phyloP scores from a whole-genome alignment of 352 stramenopile genomes.

The Pythium folliculosum region DNA sequence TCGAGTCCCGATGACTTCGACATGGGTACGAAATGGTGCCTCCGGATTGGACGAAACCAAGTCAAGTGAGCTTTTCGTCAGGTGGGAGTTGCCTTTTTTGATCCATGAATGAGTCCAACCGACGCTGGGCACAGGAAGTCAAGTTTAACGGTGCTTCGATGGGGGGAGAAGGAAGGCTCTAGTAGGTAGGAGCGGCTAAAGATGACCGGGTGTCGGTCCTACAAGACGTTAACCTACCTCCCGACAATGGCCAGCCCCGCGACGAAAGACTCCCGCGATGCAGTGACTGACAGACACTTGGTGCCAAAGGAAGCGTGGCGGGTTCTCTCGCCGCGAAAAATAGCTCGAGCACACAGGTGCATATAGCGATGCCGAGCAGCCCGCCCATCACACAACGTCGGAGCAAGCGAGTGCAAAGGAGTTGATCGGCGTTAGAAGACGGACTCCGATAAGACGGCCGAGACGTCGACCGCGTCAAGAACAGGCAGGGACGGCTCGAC shows the following conservation, averaged over 20 bases:
- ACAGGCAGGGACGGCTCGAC: background rate
- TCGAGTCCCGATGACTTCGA: background rate
- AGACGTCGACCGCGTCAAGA: background rate
- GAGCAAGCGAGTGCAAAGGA: background rate
- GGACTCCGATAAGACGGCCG: constrained; percentile 8
- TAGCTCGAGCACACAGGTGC: background rate
- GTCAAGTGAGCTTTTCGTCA: background rate
- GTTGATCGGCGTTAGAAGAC: background rate
- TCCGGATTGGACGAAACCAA: background rate
- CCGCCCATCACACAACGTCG: background rate
- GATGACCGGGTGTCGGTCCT: no score
- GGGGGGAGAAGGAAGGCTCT: no score
- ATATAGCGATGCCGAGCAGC: no score
- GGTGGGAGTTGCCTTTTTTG: background rate
- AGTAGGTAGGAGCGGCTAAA: no score
- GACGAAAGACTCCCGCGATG: background rate
- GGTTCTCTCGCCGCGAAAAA: background rate
- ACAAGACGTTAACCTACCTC: background rate
- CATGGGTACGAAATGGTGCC: background rate
- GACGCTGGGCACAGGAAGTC: background rate
- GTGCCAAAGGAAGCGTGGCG: no score
- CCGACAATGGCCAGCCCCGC: background rate
- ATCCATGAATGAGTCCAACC: background rate
- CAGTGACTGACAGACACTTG: background rate
- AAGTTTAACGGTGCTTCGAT: background rate